phyloP scores from a whole-genome alignment of 2,329 filamentous ascomycete species.

The Gnomoniopsis sp. region DNA sequence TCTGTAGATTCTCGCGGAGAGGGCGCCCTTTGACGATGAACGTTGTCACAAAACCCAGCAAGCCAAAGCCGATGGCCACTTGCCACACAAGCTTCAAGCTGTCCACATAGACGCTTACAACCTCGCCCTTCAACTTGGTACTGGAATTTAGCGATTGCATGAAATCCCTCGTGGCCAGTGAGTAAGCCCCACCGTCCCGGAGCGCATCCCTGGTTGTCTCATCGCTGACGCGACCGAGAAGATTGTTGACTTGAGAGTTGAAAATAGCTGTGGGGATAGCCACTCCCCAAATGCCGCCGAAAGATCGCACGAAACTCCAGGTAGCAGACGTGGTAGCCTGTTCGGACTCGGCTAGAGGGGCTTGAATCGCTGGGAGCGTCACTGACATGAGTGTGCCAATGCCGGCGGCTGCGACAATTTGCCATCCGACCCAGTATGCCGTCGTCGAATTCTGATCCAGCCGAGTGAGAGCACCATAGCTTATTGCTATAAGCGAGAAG shows the following conservation, averaged over 20 bases:
- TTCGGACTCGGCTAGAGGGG: slow-evolving; percentile 31
- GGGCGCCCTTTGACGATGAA: slow-evolving; percentile 4
- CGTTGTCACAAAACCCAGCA: background rate
- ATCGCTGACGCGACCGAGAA: background rate
- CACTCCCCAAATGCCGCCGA: slow-evolving; percentile 44
- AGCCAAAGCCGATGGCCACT: background rate
- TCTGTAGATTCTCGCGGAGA: slow-evolving; percentile 5
- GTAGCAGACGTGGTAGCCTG: slow-evolving; percentile 33
- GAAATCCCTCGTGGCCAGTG: background rate
- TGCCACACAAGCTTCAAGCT: background rate
- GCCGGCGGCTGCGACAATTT: slow-evolving; percentile 37
- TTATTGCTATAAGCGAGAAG: background rate
- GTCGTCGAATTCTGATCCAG: slow-evolving; percentile 32
- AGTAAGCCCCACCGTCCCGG: background rate
- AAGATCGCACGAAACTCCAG: slow-evolving; percentile 40
- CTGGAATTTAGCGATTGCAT: background rate
- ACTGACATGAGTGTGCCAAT: slow-evolving; percentile 36
- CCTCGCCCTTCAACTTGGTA: background rate
- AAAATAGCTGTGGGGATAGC: slow-evolving; percentile 41
- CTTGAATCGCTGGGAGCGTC: slow-evolving; percentile 40
- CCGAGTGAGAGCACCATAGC: slow-evolving; percentile 26
- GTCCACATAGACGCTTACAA: background rate
- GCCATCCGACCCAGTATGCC: slow-evolving; percentile 36
- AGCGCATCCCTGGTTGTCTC: background rate
- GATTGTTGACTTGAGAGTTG: background rate